Percentiles rank a stretch among this genome's conserved stretches.
Conservation (phyloP, 306 rosid genomes). For the Delonix regia region DNA sequence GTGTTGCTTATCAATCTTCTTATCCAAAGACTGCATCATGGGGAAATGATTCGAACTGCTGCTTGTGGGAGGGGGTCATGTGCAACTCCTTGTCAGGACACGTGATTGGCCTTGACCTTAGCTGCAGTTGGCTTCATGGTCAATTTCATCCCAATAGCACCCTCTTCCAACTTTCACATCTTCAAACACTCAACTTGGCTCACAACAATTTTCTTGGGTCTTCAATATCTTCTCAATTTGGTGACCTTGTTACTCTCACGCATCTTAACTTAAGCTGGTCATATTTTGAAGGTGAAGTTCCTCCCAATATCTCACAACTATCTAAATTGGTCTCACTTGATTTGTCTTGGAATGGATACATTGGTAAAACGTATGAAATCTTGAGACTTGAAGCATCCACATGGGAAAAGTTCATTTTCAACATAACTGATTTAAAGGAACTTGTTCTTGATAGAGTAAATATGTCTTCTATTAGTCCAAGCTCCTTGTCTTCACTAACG, state of each 20-base stretch:
- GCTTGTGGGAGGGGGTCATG: conserved; percentile 26
- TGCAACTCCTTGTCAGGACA: not conserved
- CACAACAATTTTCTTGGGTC: conserved; percentile 23
- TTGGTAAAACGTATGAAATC: fast-evolving
- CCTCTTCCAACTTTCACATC: conserved; percentile 13
- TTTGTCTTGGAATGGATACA: not conserved
- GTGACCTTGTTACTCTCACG: conserved; percentile 14
- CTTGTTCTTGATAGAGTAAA: not conserved
- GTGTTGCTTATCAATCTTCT: not conserved
- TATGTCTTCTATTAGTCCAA: not conserved
- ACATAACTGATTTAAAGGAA: not conserved
- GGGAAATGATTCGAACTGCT: conserved; percentile 21
- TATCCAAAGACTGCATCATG: conserved; percentile 21
- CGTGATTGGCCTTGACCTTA: conserved; percentile 1
- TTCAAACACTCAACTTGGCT: conserved; percentile 9
- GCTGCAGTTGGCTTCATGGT: conserved; percentile 1
- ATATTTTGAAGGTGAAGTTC: not conserved
- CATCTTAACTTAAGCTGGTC: not conserved
- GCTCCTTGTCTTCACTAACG: not conserved
- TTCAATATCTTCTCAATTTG: not conserved
- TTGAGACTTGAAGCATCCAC: not conserved
- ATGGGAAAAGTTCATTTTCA: not conserved
- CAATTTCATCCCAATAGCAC: conserved; percentile 19
- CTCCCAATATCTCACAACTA: not conserved
- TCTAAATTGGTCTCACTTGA: not conserved